These are phyloP conservation scores for Batkoa obscura DNA, from an alignment of 371 early-diverging fungal species.

Conservation along the genomic window DNA sequence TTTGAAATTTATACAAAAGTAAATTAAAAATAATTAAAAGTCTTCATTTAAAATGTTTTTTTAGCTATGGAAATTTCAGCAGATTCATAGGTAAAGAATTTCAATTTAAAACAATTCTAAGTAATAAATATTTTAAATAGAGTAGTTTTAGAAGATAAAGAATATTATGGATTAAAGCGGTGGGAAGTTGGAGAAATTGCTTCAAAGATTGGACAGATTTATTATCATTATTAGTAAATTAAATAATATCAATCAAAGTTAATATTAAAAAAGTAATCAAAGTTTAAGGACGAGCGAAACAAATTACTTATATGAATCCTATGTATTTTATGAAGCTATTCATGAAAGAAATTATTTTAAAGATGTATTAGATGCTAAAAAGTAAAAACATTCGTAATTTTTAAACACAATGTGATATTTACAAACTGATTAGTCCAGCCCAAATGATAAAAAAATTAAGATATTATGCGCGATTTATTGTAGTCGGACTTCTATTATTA, in stretches of 20 bases:
- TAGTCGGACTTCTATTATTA: conserved; percentile 81
- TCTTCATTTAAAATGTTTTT: background rate
- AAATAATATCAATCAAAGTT: no score
- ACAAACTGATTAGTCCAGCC: conserved; percentile 33
- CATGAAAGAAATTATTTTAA: conserved; percentile 85
- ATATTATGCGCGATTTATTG: conserved; percentile 89
- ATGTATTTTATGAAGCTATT: conserved; percentile 89
- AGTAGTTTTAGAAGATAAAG: conserved; percentile 59
- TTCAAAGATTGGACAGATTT: conserved; percentile 89
- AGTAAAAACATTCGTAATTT: conserved; percentile 17
- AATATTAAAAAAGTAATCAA: background rate
- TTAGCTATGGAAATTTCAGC: conserved; percentile 89
- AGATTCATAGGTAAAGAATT: conserved; percentile 44
- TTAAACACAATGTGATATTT: background rate
- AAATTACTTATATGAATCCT: conserved; percentile 82
- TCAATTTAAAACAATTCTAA: conserved; percentile 22
- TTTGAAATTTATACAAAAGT: conserved; percentile 90
- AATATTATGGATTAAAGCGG: conserved; percentile 79
- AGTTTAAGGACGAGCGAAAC: conserved; percentile 86
- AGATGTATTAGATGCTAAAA: conserved; percentile 75
- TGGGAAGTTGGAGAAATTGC: conserved; percentile 97
- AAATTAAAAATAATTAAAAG: background rate
- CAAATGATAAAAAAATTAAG: conserved; percentile 90
- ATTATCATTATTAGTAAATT: conserved; percentile 67
- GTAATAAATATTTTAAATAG: conserved; percentile 33